Evolutionary conservation across 305 asterid species (phyloP).

Genomic region (Ilex paraguariensis): DNA sequence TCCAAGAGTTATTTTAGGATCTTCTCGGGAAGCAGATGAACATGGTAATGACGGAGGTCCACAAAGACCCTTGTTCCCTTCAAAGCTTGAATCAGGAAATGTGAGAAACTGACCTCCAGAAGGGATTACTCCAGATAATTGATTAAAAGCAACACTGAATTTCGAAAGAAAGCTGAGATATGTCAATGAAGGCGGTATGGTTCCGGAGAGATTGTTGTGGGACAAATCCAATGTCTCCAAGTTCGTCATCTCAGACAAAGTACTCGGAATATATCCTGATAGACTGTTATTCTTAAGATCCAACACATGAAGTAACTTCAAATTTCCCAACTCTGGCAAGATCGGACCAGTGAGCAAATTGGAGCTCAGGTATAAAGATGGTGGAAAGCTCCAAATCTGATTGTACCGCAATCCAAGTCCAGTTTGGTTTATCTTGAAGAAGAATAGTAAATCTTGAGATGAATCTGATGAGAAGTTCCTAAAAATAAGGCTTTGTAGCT

Average conservation of each 20-base stretch:
- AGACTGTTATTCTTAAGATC: neutral
- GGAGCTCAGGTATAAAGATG: neutral
- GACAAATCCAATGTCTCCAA: neutral
- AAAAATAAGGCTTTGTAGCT: neutral
- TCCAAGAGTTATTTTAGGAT: neutral
- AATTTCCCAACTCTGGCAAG: neutral
- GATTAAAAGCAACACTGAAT: neutral
- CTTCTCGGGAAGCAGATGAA: neutral
- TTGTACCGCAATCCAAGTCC: neutral
- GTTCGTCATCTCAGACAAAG: neutral
- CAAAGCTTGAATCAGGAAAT: neutral
- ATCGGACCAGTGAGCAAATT: neutral
- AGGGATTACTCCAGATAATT: neutral
- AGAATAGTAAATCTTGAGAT: neutral
- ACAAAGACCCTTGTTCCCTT: neutral
- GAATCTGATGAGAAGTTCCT: neutral
- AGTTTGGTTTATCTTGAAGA: neutral
- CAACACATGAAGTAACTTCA: neutral
- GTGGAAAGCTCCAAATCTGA: neutral
- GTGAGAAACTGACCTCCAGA: neutral
- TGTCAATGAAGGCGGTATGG: neutral
- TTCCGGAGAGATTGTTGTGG: neutral
- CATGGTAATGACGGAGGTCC: neutral
- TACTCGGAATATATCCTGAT: neutral
- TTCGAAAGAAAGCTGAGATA: neutral